Evolutionary conservation across 1,284 basidiomycete genomes (phyloP).

Genomic region (Trichosporon asahii): DNA sequence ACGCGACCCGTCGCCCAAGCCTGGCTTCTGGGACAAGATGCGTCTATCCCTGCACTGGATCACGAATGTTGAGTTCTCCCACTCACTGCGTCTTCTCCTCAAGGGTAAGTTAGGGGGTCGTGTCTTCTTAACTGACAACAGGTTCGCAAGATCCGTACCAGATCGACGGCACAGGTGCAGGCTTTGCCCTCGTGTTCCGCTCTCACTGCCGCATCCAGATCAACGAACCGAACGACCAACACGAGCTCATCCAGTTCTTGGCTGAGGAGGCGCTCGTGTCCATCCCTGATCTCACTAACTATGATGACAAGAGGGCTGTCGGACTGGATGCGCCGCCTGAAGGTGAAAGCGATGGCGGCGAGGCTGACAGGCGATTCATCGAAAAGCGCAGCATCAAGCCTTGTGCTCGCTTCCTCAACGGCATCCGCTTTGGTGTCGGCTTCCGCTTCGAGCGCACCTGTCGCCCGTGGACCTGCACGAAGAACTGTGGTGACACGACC

Average conservation of each 20-base stretch:
- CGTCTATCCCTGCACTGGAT: slow-evolving; percentile 82
- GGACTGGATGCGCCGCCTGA: slow-evolving; percentile 34
- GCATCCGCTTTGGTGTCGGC: slow-evolving; percentile 87
- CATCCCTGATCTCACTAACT: slow-evolving; percentile 65
- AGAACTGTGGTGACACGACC: slow-evolving; percentile 58
- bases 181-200: slow-evolving; percentile 84
- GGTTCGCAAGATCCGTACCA: slow-evolving; percentile 81
- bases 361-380: slow-evolving; percentile 13
- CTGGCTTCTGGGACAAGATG: slow-evolving; percentile 97
- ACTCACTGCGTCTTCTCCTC: slow-evolving; percentile 73
- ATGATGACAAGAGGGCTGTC: slow-evolving; percentile 54
- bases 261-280: slow-evolving; percentile 76
- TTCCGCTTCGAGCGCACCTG: slow-evolving; percentile 82
- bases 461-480: slow-evolving; percentile 62
- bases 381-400: slow-evolving; percentile 53
- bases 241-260: slow-evolving; percentile 77
- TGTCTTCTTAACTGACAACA: slow-evolving; percentile 42
- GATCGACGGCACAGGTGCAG: slow-evolving; percentile 72
- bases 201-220: slow-evolving; percentile 71
- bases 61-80: slow-evolving; percentile 66
- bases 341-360: slow-evolving; percentile 5
- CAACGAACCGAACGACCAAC: slow-evolving; percentile 68
- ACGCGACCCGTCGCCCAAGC: slow-evolving; percentile 76
- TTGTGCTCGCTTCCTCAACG: slow-evolving; percentile 79
- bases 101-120: slow-evolving; percentile 61